Base-by-base conservation (phyloP, 1,284 basidiomycete genomes). In the Boletellus deceptivus region DNA sequence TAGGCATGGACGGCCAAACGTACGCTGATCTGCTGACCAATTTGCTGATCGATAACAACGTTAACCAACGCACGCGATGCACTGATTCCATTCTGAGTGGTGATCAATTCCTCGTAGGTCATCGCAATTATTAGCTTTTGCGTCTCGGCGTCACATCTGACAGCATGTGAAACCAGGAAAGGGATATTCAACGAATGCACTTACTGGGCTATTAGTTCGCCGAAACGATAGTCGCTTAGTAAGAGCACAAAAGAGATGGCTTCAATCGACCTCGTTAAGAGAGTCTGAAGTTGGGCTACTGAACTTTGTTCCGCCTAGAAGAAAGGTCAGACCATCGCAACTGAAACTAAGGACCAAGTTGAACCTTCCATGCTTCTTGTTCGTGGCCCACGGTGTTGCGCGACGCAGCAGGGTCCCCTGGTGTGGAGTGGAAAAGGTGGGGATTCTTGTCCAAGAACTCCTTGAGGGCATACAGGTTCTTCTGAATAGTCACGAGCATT, bases 41-140 rank as follows among this genome's bases (percentile, higher is more conserved):
- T 98, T 67, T 98, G 96, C 63, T 95, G 91, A 71, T 99, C 93
- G 61, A 99, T 99, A 56, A 99, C 82, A 33, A 95, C 88, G 57
- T 94, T 96, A 11, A 98, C 93, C 18, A 98, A 73, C n/a, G 85
- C 85, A 57, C 92, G 80, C 7, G 95, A 94, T 29, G 86, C 82
- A 24, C 85, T 84, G 57, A 93, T 80, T 27, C 95, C 95, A 60
- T 84, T 82, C 63, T 88, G 82, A 38, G 83, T 83, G 8, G 89
- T 92, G 52, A 98, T 83, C 18, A 99, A 78, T 34, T 89, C 87
- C 64, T 91, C 85, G 60, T 90, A 97, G 7, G 90, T 93, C 64
- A 94, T 73, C 7, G 75, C 73, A 17, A 75, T 71, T 42, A 96
- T 75, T 1, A 84, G 65, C 50, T 82, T 80, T 67, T 93, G 91